phyloP scores from a whole-genome alignment of 768 basidiomycete genomes.

The Melanogaster broomeanus region DNA sequence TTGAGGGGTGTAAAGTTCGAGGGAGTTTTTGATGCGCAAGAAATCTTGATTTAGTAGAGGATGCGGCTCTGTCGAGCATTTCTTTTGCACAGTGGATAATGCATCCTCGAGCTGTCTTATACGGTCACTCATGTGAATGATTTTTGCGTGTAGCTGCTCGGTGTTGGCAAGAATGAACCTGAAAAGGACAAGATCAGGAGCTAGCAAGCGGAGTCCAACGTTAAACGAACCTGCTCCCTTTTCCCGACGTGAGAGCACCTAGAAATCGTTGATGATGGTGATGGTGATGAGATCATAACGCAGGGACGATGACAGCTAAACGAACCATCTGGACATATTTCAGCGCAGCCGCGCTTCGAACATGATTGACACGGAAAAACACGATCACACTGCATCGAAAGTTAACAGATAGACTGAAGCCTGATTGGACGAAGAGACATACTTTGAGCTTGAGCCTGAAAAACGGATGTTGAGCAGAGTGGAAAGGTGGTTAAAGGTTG shows the following conservation, averaged over 20 bases:
- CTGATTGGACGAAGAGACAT: constrained; percentile 1
- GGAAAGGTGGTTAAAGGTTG: neutral
- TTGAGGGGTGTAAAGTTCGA: constrained; percentile 56
- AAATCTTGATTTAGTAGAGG: constrained; percentile 61
- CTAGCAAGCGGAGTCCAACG: neutral
- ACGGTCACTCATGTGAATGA: constrained; percentile 59
- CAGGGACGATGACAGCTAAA: neutral
- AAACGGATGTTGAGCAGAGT: neutral
- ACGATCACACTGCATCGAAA: constrained; percentile 53
- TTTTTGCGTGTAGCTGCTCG: constrained; percentile 65
- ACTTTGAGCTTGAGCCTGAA: constrained; percentile 59
- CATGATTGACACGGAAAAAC: constrained; percentile 69
- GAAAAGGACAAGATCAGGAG: constrained; percentile 14
- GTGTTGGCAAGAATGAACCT: constrained; percentile 72
- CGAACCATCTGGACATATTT: constrained; percentile 60
- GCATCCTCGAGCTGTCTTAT: constrained; percentile 67
- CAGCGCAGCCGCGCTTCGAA: constrained; percentile 64
- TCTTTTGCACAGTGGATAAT: constrained; percentile 45
- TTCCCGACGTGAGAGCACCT: constrained; percentile 64
- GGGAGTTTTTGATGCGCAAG: constrained; percentile 63
- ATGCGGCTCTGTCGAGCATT: constrained; percentile 44
- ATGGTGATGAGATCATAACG: neutral
- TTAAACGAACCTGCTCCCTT: constrained; percentile 56
- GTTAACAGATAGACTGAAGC: constrained; percentile 8
- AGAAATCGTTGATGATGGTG: constrained; percentile 4